These are phyloP conservation scores for Eucalyptus decipiens DNA, from an alignment of 345 rosid species.

Conservation along the genomic window DNA sequence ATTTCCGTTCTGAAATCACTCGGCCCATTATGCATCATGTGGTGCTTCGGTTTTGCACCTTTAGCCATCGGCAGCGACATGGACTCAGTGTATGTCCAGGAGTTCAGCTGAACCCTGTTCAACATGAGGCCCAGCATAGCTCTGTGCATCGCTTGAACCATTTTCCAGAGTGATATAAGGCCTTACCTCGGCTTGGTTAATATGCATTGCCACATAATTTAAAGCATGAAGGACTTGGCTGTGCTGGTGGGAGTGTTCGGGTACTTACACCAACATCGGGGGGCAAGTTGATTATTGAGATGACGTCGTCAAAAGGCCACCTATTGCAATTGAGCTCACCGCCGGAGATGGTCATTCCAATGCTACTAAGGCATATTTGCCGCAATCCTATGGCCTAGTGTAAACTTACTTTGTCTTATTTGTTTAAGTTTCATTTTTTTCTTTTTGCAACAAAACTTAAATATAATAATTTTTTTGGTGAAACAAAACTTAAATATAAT, in stretches of 20 bases:
- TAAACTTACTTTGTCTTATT: not conserved
- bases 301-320: slow-evolving; percentile 68
- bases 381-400: slow-evolving; percentile 12
- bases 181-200: slow-evolving; percentile 26
- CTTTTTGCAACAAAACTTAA: not conserved
- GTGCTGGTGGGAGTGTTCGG: slow-evolving; percentile 65
- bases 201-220: slow-evolving; percentile 73
- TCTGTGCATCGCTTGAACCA: slow-evolving; percentile 40
- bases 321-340: slow-evolving; percentile 82
- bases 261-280: slow-evolving; percentile 47
- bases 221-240: slow-evolving; percentile 66
- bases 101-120: slow-evolving; percentile 74
- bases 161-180: slow-evolving; percentile 74
- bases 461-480: no score
- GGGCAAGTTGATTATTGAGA: slow-evolving; percentile 51
- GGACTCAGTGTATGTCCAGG: slow-evolving; percentile 68
- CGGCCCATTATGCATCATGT: no score
- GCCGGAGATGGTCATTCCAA: slow-evolving; percentile 58
- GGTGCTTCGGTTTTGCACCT: slow-evolving; percentile 83
- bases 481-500: not conserved
- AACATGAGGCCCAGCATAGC: slow-evolving; percentile 93
- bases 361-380: slow-evolving; percentile 64
- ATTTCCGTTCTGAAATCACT: no score
- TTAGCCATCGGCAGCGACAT: slow-evolving; percentile 74
- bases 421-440: not conserved